Evolutionary conservation across 2,329 filamentous ascomycete species (phyloP), one percentile per base, ranked within the genome.

Genomic region (Corinectria fuckeliana): DNA sequence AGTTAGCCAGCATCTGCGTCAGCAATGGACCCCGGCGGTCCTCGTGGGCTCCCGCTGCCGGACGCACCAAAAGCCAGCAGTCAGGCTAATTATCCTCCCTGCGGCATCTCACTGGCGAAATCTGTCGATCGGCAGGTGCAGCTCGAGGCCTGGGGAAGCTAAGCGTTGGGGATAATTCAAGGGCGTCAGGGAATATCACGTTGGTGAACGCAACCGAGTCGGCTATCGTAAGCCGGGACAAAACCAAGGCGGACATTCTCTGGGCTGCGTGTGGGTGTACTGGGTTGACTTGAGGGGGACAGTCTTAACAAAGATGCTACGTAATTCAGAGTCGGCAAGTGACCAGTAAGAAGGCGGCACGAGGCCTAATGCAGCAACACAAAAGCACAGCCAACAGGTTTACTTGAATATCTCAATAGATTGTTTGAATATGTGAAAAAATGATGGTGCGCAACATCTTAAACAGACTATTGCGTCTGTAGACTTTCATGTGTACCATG

Each of bases 21-120:
- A 56, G 63, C 67, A 4, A 64, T 71, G 55, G 69, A 71, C 3
- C 69, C 69, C 2, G 57, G 67, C 10, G 61, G 64, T n/a, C 1
- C 53, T 70, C 10, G 48, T 67, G 4, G 69, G 70, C 26, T 71
- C 69, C 0, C 58, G 69, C 2, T 66, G 60, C 0, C 60, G 69
- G 28, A 25, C 16, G 3, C 34, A 59, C 0, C 67, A 68, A 14
- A 69, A 50, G 11, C 45, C 47, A 1, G 3, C 11, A 0, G 20
- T 66, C 2, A 34, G 59, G 7, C 6, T 41, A 1, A n/a, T 50
- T 69, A 2, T 67, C 67, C 0, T 3, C 66, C 1, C 3, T 66
- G 0, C 52, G 47, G 4, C 3, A 51, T 5, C 14, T 69, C 9
- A 65, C 63, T 13, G 42, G 26, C n/a, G 34, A 25, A 1, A 4